A percentile compares a stretch with the other conserved stretches of the same genome.
These are phyloP conservation scores for Quaeritorhiza haematococci DNA, from an alignment of 371 early-diverging fungal genomes.

Conservation along the genomic window DNA sequence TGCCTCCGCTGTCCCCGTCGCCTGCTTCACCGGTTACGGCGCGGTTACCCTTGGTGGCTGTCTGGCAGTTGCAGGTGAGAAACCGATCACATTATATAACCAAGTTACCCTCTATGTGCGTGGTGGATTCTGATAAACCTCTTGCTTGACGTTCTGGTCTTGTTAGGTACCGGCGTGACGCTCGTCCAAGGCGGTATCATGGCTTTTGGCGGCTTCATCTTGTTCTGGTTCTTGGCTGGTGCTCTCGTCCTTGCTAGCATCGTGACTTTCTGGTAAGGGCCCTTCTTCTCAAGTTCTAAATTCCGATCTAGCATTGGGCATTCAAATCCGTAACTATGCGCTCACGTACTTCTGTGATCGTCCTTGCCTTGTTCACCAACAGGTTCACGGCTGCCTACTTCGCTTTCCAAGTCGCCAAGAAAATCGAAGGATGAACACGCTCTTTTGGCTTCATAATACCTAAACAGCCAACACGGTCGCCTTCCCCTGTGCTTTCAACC, in stretches of 20 bases:
- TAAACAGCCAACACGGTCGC: no score
- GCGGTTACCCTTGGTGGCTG: constrained; percentile 18
- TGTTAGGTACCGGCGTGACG: constrained; percentile 31
- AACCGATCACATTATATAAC: neutral
- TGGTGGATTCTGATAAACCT: neutral
- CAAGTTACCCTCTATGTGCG: neutral
- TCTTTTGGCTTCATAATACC: no score
- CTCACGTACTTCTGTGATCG: no score
- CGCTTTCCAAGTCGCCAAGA: constrained; percentile 20
- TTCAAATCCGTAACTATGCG: no score
- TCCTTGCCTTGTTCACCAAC: no score
- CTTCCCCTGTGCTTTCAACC: no score
- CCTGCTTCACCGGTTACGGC: constrained; percentile 25
- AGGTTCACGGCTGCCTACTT: constrained; percentile 15
- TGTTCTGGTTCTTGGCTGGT: constrained; percentile 40
- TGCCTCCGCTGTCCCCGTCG: constrained; percentile 27
- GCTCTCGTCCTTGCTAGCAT: constrained; percentile 27
- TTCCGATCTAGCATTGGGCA: no score
- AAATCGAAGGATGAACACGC: no score
- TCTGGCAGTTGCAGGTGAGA: constrained; percentile 25
- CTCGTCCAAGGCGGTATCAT: constrained; percentile 39
- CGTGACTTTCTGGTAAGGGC: constrained; percentile 32
- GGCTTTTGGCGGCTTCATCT: constrained; percentile 36
- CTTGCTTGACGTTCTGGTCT: neutral
- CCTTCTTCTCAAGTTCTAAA: no score